Evolutionary conservation across 164 flowering plant species (phyloP).

Genomic region (Aristolochia fimbriata): DNA sequence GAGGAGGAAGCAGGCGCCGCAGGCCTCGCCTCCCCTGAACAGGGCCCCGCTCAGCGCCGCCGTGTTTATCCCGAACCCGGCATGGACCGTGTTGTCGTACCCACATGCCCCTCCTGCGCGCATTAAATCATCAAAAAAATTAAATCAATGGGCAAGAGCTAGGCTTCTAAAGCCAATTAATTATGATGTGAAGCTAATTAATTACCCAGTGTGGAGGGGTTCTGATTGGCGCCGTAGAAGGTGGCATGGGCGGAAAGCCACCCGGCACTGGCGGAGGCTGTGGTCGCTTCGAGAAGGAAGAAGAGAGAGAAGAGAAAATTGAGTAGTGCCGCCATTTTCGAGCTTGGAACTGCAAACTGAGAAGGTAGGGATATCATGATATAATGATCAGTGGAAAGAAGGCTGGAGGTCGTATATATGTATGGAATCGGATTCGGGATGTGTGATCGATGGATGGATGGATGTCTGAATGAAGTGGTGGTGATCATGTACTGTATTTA

Average conservation of each 20-base stretch:
- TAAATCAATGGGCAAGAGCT: neutral
- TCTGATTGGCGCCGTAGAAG: constrained; percentile 47
- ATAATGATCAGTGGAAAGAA: neutral
- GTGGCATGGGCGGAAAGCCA: constrained; percentile 66
- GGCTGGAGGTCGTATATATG: too few species aligned
- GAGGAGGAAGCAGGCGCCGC: constrained; percentile 70
- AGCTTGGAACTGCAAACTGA: neutral
- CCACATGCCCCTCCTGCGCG: constrained; percentile 95
- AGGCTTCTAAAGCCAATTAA: too few species aligned
- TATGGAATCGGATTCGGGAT: neutral
- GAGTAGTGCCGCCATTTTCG: neutral
- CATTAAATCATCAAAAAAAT: neutral
- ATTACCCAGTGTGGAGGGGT: constrained; percentile 56
- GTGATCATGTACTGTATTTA: neutral
- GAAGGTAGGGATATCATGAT: neutral
- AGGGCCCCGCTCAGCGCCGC: constrained; percentile 63
- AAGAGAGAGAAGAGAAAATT: neutral
- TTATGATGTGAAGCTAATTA: too few species aligned
- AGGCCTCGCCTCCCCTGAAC: constrained; percentile 48
- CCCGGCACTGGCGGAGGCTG: constrained; percentile 14
- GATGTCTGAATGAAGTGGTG: neutral
- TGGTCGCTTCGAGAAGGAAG: constrained; percentile 6
- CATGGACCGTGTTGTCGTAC: constrained; percentile 56
- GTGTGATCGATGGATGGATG: too few species aligned
- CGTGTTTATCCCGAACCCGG: constrained; percentile 64